phyloP scores from a whole-genome alignment of 2,329 filamentous ascomycete genomes.

The Trichothecium roseum region DNA sequence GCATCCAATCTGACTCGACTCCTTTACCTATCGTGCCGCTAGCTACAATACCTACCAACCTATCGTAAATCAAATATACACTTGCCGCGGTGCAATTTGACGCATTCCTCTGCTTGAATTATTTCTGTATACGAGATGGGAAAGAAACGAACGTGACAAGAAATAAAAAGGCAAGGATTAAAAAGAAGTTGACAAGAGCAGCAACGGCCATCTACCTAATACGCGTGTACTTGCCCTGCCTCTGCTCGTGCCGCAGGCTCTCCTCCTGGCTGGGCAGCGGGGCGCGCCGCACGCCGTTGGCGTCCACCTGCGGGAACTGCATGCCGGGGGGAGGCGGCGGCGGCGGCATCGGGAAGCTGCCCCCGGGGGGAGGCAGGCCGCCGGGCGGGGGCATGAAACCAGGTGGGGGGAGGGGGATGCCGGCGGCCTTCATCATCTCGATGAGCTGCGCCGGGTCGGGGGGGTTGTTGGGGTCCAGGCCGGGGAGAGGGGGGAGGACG shows the following conservation, averaged over 20 bases:
- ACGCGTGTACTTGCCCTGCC: slow-evolving; percentile 49
- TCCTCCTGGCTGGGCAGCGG: slow-evolving; percentile 78
- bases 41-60: too few species aligned
- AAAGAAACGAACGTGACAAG: too few species aligned
- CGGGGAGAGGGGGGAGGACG: slow-evolving; percentile 43
- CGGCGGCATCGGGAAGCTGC: slow-evolving; percentile 20
- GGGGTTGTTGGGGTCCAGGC: slow-evolving; percentile 48
- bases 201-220: slow-evolving; percentile 32
- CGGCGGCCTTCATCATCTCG: slow-evolving; percentile 56
- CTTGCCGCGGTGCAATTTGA: too few species aligned
- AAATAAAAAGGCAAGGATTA: too few species aligned
- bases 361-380: slow-evolving; percentile 20
- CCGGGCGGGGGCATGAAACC: slow-evolving; percentile 32
- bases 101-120: too few species aligned
- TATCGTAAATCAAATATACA: too few species aligned
- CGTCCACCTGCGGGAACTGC: slow-evolving; percentile 20
- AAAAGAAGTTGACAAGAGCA: too few species aligned
- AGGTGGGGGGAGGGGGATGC: slow-evolving; percentile 49
- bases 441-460: slow-evolving; percentile 50
- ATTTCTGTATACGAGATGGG: too few species aligned
- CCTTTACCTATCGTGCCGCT: too few species aligned
- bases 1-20: too few species aligned
- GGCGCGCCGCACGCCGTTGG: slow-evolving; percentile 40
- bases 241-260: slow-evolving; percentile 69
- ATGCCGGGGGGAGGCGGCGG: slow-evolving; percentile 24